Conservation (phyloP, 352 stramenopile species). For the Phytophthora crassamura region DNA sequence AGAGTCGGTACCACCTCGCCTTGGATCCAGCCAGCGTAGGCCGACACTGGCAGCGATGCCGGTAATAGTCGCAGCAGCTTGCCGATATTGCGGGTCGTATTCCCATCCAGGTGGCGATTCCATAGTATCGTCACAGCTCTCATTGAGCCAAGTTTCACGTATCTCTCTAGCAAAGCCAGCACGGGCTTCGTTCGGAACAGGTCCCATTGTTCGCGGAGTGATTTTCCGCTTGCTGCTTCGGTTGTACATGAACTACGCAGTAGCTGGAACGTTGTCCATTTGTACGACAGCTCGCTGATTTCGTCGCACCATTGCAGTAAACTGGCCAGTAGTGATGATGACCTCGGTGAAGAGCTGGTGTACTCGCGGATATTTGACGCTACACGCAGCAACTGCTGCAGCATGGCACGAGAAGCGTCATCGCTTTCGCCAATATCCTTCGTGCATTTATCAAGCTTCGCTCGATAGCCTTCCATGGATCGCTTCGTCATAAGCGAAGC, state of each 20-base stretch:
- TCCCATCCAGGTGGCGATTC: slow-evolving; percentile 53
- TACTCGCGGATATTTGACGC: slow-evolving; percentile 17
- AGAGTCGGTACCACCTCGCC: slow-evolving; percentile 59
- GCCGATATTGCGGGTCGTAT: slow-evolving; percentile 41
- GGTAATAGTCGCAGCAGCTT: slow-evolving; percentile 49
- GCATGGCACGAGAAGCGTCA: slow-evolving; percentile 26
- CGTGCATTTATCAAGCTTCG: slow-evolving; percentile 19
- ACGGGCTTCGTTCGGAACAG: slow-evolving; percentile 46
- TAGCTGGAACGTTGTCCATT: slow-evolving; percentile 79
- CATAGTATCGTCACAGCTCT: slow-evolving; percentile 59
- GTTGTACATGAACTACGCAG: slow-evolving; percentile 34
- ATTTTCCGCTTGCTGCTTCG: background rate
- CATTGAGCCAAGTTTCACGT: slow-evolving; percentile 60
- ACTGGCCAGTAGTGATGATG: background rate
- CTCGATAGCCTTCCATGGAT: slow-evolving; percentile 9
- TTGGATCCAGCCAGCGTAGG: slow-evolving; percentile 63
- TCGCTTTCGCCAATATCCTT: slow-evolving; percentile 32
- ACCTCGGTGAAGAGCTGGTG: slow-evolving; percentile 22
- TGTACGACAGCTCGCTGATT: slow-evolving; percentile 51
- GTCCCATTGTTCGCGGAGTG: slow-evolving; percentile 38
- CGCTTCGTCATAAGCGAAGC: slow-evolving; percentile 12
- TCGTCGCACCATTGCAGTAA: slow-evolving; percentile 39
- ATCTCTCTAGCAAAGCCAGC: slow-evolving; percentile 47
- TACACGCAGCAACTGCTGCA: slow-evolving; percentile 24
- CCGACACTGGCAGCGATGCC: slow-evolving; percentile 44